phyloP scores from a whole-genome alignment of 495 filamentous ascomycete genomes.

The Xylaria longipes region DNA sequence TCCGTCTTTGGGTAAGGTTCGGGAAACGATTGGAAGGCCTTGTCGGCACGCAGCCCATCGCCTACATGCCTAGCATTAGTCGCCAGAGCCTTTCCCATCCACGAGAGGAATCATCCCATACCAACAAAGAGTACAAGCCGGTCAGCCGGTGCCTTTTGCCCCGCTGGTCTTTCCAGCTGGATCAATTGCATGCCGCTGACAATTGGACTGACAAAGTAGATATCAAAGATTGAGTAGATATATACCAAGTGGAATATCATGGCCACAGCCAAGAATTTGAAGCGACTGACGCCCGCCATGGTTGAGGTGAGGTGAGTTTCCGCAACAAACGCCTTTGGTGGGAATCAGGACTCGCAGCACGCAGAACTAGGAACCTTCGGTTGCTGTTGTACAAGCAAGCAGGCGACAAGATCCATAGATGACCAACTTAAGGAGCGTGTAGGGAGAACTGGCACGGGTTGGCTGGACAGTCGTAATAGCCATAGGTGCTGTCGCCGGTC shows the following conservation, averaged over 20 bases:
- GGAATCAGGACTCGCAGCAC: slow-evolving; percentile 11
- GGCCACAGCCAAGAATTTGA: slow-evolving; percentile 89
- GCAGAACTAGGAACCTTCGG: not conserved
- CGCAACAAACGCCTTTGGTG: slow-evolving; percentile 4
- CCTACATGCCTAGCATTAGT: slow-evolving; percentile 54
- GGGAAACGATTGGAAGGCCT: slow-evolving; percentile 92
- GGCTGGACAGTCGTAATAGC: slow-evolving; percentile 1
- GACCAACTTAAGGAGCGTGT: slow-evolving; percentile 10
- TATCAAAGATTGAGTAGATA: slow-evolving; percentile 96
- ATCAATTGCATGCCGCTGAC: slow-evolving; percentile 93
- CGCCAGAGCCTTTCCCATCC: not conserved
- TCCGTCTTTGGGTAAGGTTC: slow-evolving; percentile 79
- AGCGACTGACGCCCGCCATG: slow-evolving; percentile 83
- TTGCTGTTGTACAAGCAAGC: not conserved
- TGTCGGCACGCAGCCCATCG: slow-evolving; percentile 96
- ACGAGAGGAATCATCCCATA: slow-evolving; percentile 45
- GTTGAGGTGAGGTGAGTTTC: slow-evolving; percentile 15
- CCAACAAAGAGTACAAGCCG: slow-evolving; percentile 94
- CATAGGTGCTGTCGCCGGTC: slow-evolving; percentile 4
- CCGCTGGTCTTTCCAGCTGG: slow-evolving; percentile 65
- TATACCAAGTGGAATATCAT: slow-evolving; percentile 95
- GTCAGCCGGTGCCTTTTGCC: slow-evolving; percentile 78
- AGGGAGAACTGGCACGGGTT: not conserved
- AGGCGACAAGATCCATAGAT: not conserved
- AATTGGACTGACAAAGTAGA: slow-evolving; percentile 98